Base-by-base conservation (phyloP, 495 filamentous ascomycete species). In the Cryomyces minteri region DNA sequence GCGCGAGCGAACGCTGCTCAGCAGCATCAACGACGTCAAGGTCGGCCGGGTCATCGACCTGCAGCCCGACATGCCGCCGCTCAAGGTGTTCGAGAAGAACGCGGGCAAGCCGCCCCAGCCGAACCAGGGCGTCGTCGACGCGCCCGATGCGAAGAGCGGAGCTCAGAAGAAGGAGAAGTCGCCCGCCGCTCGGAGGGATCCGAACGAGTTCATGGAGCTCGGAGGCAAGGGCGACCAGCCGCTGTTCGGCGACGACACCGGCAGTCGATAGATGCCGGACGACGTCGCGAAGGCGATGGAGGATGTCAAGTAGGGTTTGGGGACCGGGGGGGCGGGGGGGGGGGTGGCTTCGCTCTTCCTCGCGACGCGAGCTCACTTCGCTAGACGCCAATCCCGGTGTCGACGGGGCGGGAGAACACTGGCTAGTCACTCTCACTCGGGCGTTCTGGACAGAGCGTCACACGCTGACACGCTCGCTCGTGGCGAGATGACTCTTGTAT, bases 61-160 rank as follows among this genome's bases (percentile, higher is more conserved):
- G 28, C 64, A 73, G 25, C 43, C 57, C 32, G 63, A 71, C 39
- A 42, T 8, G 62, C 63, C 9, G 65, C 58, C 72, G 1, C 67
- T 92, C 30, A 90, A 86, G 57, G 73, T 93, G 5, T 87, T 75
- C 52, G 67, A 77, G 47, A 86, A 87, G 66, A 94, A 94, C 43
- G 67, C 73, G 5, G 64, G 55, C 10, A 51, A 51, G 33, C 44
- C 46, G 7, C 6, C n/a, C 39, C 43, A 31, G 30, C 4, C 18
- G 12, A 43, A 37, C 14, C 31, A 33, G 12, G 33, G 42, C 31
- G 38, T 8, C 31, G 31, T 53, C 44, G 43, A 47, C 4, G 43
- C 37, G 31, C 34, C 45, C 0, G 48, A 53, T 9, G 44, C 48
- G 39, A 59, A 48, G 5, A 54, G 52, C 31, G 58, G 47, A 11